phyloP scores from a whole-genome alignment of 768 basidiomycete genomes.

The Clavulina sp. region DNA sequence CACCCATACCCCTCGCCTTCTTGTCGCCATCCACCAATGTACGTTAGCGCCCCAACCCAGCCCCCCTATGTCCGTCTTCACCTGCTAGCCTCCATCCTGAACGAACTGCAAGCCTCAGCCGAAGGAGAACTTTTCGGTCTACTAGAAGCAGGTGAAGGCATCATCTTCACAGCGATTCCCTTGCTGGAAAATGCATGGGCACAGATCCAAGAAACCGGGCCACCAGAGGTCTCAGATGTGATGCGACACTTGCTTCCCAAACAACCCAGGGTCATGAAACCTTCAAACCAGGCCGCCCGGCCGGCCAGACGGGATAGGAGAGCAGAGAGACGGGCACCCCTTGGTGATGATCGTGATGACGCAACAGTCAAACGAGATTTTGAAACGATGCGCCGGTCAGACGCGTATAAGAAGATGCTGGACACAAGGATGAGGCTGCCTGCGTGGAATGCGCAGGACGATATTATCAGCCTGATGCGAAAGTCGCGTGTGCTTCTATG shows the following conservation, averaged over 20 bases:
- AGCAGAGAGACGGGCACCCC: constrained; percentile 14
- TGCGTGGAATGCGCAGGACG: constrained; percentile 48
- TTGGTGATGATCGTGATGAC: constrained; percentile 28
- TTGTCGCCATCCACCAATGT: constrained; percentile 45
- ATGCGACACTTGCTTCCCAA: constrained; percentile 40
- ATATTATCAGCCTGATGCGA: constrained; percentile 42
- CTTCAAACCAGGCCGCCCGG: constrained; percentile 6
- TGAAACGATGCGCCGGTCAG: constrained; percentile 25
- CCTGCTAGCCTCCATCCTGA: constrained; percentile 50
- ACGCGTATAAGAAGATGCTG: constrained; percentile 40
- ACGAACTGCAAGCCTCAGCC: constrained; percentile 27
- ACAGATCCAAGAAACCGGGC: constrained; percentile 43
- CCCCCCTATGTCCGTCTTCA: constrained; percentile 74
- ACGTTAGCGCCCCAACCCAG: constrained; percentile 46
- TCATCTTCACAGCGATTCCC: constrained; percentile 52
- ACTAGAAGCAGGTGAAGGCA: constrained; percentile 48
- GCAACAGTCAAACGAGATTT: constrained; percentile 37
- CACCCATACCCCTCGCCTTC: constrained; percentile 30
- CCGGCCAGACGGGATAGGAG: constrained; percentile 11
- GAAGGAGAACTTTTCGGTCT: constrained; percentile 24
- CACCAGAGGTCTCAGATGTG: constrained; percentile 57
- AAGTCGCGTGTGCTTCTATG: constrained; percentile 57
- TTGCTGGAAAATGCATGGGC: constrained; percentile 58
- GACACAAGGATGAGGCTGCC: constrained; percentile 45
- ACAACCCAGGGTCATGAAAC: background rate